These are phyloP conservation scores for Sporisorium exsertum DNA, from an alignment of 1,284 basidiomycete genomes.

Conservation along the genomic window DNA sequence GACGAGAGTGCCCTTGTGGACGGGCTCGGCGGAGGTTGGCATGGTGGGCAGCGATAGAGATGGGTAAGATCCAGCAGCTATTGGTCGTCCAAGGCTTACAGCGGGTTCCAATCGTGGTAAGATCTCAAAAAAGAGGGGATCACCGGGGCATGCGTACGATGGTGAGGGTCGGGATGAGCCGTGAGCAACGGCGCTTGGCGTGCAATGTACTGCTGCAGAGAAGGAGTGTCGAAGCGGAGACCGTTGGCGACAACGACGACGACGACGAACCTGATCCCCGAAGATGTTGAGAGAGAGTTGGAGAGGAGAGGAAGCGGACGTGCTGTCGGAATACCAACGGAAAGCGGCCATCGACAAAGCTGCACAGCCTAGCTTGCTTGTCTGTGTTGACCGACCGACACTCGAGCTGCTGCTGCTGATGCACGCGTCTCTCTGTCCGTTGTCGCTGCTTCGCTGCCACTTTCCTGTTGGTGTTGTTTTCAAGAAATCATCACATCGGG, in stretches of 20 bases:
- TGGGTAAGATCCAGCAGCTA: neutral
- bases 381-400: neutral
- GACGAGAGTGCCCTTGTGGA: conserved; percentile 82
- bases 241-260: too few species aligned
- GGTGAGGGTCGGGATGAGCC: neutral
- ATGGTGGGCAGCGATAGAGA: conserved; percentile 17
- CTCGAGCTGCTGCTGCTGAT: neutral
- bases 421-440: neutral
- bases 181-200: neutral
- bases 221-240: neutral
- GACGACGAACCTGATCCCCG: neutral
- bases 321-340: neutral
- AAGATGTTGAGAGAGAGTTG: neutral
- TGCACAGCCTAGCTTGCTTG: neutral
- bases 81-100: neutral
- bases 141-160: conserved; percentile 5
- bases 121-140: neutral
- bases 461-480: neutral
- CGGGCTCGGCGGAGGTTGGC: conserved; percentile 36
- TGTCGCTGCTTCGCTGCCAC: neutral
- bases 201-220: neutral
- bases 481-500: too few species aligned
- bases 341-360: neutral
- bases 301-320: neutral
- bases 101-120: neutral